These are phyloP conservation scores for Crepidotus variabilis DNA, from an alignment of 768 basidiomycete genomes.

Conservation along the genomic window DNA sequence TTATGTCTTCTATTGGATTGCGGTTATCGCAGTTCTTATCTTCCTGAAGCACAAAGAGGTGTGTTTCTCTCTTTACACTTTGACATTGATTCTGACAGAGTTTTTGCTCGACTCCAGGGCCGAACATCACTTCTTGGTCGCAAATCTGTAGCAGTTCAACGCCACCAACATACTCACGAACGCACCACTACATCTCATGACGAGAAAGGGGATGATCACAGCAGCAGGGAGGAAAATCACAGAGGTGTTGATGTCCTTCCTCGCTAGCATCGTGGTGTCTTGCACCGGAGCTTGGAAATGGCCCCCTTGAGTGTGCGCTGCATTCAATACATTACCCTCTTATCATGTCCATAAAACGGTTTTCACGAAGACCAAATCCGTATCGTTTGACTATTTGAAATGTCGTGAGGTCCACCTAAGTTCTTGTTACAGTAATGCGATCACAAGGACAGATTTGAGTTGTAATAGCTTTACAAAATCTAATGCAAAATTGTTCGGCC, in stretches of 20 bases:
- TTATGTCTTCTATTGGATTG: conserved; percentile 5
- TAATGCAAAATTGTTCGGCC: no score
- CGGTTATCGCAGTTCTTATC: background rate
- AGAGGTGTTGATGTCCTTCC: background rate
- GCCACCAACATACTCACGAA: background rate
- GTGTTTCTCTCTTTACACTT: background rate
- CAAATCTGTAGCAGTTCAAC: background rate
- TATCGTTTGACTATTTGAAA: no score
- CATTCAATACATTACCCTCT: no score
- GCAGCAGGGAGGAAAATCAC: background rate
- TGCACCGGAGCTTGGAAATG: no score
- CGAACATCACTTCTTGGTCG: background rate
- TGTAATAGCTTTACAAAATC: no score
- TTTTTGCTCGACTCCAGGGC: background rate
- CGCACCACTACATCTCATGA: background rate
- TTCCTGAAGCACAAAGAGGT: background rate
- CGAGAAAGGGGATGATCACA: background rate
- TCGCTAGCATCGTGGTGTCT: background rate
- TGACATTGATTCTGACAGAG: no score
- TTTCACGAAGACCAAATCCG: no score
- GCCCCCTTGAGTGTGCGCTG: no score
- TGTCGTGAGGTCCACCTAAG: no score
- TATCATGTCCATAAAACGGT: no score
- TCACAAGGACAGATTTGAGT: no score
- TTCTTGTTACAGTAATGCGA: no score